These are phyloP conservation scores for Coprinellus aureogranulatus DNA, from an alignment of 768 basidiomycete genomes.

Conservation along the genomic window DNA sequence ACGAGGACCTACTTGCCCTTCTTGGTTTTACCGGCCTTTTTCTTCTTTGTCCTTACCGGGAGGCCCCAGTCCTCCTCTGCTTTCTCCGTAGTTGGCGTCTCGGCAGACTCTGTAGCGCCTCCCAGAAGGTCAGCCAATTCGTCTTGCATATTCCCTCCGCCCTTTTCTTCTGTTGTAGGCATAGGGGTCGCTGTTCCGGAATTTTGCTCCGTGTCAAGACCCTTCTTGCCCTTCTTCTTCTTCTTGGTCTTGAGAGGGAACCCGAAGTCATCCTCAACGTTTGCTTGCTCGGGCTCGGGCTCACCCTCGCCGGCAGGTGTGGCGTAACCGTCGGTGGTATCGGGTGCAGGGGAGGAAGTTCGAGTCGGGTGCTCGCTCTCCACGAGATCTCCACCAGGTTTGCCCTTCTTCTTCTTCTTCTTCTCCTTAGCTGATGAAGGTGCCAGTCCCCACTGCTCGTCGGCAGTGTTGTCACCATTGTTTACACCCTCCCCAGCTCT, in stretches of 20 bases:
- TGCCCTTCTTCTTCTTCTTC: slow-evolving; percentile 7
- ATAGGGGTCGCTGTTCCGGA: not conserved
- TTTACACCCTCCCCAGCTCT: not conserved
- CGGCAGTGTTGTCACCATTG: not conserved
- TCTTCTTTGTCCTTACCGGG: slow-evolving; percentile 6
- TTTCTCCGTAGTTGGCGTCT: not conserved
- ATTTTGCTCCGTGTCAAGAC: not conserved
- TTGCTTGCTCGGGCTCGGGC: not conserved
- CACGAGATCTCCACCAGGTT: not conserved
- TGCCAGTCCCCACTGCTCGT: not conserved
- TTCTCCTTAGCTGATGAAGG: not conserved
- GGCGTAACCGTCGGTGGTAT: not conserved
- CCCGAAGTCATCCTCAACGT: not conserved
- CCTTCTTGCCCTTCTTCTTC: not conserved
- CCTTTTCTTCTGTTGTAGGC: not conserved
- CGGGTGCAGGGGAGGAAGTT: not conserved
- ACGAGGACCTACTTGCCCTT: too few relatives aligned
- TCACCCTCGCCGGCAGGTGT: not conserved
- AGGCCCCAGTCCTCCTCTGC: slow-evolving; percentile 5
- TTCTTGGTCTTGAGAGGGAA: not conserved
- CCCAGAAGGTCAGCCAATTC: slow-evolving; percentile 3
- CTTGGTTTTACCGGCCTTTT: not conserved
- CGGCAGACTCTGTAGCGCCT: not conserved
- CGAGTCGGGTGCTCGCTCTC: slow-evolving; percentile 7
- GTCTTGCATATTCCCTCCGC: not conserved